Evolutionary conservation across 192 early-diverging fungal genomes (phyloP).

Genomic region (Chytriomyces confervae): DNA sequence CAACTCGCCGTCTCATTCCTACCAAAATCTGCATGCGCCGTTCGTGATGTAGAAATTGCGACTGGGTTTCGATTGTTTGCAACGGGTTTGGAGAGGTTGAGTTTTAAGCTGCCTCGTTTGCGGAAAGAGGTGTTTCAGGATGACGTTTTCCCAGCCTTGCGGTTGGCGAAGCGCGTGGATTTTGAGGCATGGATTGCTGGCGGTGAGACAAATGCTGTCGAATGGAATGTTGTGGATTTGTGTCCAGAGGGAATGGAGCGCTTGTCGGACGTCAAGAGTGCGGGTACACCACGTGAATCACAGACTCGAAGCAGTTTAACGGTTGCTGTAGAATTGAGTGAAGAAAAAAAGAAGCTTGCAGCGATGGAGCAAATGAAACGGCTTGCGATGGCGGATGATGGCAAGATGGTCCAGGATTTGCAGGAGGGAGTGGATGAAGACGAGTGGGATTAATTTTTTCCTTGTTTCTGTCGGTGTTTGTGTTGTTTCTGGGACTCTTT

Average conservation of each 20-base stretch:
- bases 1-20: conserved; percentile 75
- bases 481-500: too few species aligned
- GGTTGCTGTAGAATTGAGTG: conserved; percentile 38
- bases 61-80: conserved; percentile 72
- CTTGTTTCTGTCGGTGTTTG: too few species aligned
- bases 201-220: neutral
- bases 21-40: conserved; percentile 72
- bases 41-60: conserved; percentile 67
- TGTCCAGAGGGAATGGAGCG: conserved; percentile 56
- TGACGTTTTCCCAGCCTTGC: conserved; percentile 71
- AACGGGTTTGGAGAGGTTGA: conserved; percentile 72
- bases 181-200: conserved; percentile 1
- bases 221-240: conserved; percentile 34
- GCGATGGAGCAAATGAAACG: conserved; percentile 48
- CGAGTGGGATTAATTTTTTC: conserved; percentile 47
- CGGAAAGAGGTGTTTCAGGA: conserved; percentile 91
- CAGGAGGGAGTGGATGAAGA: conserved; percentile 55
- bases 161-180: neutral
- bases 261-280: conserved; percentile 44
- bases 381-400: conserved; percentile 45
- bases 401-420: conserved; percentile 47
- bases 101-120: conserved; percentile 78
- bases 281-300: neutral
- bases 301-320: conserved; percentile 15
- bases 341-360: conserved; percentile 46